phyloP scores from a whole-genome alignment of 2,329 filamentous ascomycete genomes.

The Stachybotrys elegans region DNA sequence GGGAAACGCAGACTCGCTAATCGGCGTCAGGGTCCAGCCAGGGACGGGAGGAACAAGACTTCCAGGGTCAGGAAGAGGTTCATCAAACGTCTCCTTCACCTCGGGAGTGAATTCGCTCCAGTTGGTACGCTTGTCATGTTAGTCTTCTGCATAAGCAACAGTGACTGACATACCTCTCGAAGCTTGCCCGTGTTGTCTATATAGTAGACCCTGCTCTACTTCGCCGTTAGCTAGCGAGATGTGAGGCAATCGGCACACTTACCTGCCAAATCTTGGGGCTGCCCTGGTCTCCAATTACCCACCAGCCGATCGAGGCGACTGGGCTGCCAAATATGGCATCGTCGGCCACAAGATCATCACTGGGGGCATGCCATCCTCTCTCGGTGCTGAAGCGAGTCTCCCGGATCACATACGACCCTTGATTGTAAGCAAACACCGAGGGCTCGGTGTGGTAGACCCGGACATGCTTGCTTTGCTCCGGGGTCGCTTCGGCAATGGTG shows the following conservation, averaged over 20 bases:
- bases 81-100: neutral
- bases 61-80: conserved; percentile 1
- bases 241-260: too few relatives aligned
- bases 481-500: neutral
- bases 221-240: neutral
- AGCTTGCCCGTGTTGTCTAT: neutral
- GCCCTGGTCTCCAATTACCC: neutral
- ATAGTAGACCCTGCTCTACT: conserved; percentile 1
- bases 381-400: conserved; percentile 1
- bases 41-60: neutral
- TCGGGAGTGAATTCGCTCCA: conserved; percentile 1
- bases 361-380: conserved; percentile 1
- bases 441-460: conserved; percentile 3
- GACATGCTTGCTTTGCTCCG: neutral
- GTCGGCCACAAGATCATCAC: conserved; percentile 1
- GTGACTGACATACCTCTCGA: neutral
- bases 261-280: neutral
- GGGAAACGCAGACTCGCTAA: neutral
- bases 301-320: conserved; percentile 1
- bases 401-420: neutral
- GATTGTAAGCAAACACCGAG: conserved; percentile 1
- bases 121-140: neutral
- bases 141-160: neutral
- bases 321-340: conserved; percentile 1
- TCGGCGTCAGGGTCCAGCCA: neutral